Evolutionary conservation across 345 rosid genomes (phyloP), one percentile per base, ranked within the genome.

Genomic region (Ceriops tagal): DNA sequence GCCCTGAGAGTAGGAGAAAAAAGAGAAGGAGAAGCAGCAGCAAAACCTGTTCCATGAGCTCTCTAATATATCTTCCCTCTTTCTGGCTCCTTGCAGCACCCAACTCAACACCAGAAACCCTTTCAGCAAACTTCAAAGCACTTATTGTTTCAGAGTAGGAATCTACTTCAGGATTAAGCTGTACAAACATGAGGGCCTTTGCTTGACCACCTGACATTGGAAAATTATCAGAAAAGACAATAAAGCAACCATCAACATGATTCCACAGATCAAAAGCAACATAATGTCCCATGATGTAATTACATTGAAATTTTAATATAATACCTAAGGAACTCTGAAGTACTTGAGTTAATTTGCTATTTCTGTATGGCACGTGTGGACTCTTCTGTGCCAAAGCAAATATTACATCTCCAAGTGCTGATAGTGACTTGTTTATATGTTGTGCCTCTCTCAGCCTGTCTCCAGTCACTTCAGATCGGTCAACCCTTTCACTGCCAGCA

Each of bases 401-500:
- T 67, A 95, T 89, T 63, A 90, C 99, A 79, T 95, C 99, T 57
- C 98, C 98, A 34, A 95, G 96, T 20, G 99, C 97, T 34, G 98
- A 92, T 34, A 95, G 74, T 56, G 99, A 95, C 79, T 86, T 95
- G 75, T 95, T 95, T 73, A 92, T 95, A 74, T 95, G 96, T 57
- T 95, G 99, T 68, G 98, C 98, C 86, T 95, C 98, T 78, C 81
- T 88, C 27, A 95, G 86, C 78, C 99, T 92, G 58, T 95, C 99
- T 72, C 99, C 99, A 24, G 92, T 87, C 70, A 82, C 99, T 83
- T 95, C 99, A 47, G 99, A 92, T 59, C 99, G 89, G 79, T 87
- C 98, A 69, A 95, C 96, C 72, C 99, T 83, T 82, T 95, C 99
- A 81, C 99, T 92, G 57, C 99, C 99, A 66, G 99, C 99, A 62